Percentiles rank a stretch among this genome's conserved stretches.
Evolutionary conservation across 1,284 basidiomycete species (phyloP).

Genomic region (Trichosporon sp.): DNA sequence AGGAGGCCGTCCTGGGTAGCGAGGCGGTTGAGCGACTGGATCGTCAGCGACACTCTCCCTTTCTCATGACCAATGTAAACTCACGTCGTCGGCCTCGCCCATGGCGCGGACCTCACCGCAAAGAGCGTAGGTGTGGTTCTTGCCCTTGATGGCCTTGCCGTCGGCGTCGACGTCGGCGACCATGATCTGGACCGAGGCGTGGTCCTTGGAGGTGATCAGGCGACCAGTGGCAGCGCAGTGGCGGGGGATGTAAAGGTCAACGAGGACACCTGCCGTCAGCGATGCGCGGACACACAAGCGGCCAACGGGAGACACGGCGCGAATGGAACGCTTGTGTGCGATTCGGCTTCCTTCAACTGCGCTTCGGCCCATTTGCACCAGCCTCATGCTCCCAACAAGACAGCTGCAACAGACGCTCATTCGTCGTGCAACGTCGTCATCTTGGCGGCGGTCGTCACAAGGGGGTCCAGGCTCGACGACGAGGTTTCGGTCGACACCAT

Average conservation of each 20-base stretch:
- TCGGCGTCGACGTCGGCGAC: constrained; percentile 91
- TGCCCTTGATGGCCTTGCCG: constrained; percentile 77
- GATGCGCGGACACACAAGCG: background rate
- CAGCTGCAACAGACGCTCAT: too few species aligned
- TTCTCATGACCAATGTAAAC: background rate
- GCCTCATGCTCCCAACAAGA: too few species aligned
- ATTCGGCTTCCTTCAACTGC: too few species aligned
- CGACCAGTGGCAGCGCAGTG: constrained; percentile 98
- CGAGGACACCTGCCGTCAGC: constrained; percentile 68
- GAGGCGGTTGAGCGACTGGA: constrained; percentile 78
- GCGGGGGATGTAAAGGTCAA: constrained; percentile 99
- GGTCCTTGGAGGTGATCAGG: constrained; percentile 97
- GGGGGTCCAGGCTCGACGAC: too few species aligned
- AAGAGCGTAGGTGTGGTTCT: constrained; percentile 85
- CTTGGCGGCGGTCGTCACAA: too few species aligned
- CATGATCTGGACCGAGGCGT: constrained; percentile 94
- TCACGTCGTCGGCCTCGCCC: constrained; percentile 86
- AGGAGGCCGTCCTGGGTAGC: constrained; percentile 81
- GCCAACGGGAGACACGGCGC: background rate
- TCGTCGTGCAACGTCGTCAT: too few species aligned
- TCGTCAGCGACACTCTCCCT: background rate
- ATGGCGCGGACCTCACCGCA: constrained; percentile 89
- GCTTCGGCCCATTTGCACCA: too few species aligned
- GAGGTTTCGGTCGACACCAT: too few species aligned
- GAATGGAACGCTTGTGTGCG: background rate